Evolutionary conservation across 2,329 filamentous ascomycete species (phyloP).

Genomic region (Aphanoascus verrucosus): DNA sequence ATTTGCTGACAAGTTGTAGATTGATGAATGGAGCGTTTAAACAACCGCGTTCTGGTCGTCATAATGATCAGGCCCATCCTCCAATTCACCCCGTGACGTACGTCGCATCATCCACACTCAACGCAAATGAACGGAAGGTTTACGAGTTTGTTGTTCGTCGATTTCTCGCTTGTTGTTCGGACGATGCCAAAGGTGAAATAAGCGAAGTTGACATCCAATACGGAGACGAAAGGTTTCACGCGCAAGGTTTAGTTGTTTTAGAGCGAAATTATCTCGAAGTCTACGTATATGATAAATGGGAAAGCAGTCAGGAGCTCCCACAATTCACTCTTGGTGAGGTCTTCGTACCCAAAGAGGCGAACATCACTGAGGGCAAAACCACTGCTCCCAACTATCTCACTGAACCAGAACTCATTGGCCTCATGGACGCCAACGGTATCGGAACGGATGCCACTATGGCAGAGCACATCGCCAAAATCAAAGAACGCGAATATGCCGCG

Average conservation of each 20-base stretch:
- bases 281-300: slow-evolving; percentile 95
- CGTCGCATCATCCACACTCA: slow-evolving; percentile 51
- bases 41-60: slow-evolving; percentile 67
- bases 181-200: slow-evolving; percentile 77
- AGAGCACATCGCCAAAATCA: slow-evolving; percentile 93
- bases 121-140: slow-evolving; percentile 59
- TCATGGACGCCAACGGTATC: slow-evolving; percentile 98
- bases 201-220: slow-evolving; percentile 79
- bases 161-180: slow-evolving; percentile 90
- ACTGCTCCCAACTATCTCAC: slow-evolving; percentile 75
- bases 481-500: slow-evolving; percentile 75
- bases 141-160: slow-evolving; percentile 89
- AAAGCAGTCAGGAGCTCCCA: slow-evolving; percentile 71
- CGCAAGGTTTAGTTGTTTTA: slow-evolving; percentile 73
- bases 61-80: slow-evolving; percentile 95
- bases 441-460: slow-evolving; percentile 99
- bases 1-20: slow-evolving; percentile 20
- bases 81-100: slow-evolving; percentile 95
- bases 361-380: slow-evolving; percentile 86
- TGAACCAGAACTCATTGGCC: slow-evolving; percentile 83
- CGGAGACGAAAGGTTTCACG: slow-evolving; percentile 69
- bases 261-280: slow-evolving; percentile 91
- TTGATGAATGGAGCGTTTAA: slow-evolving; percentile 67
- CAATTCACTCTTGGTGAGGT: slow-evolving; percentile 66
- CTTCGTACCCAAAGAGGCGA: slow-evolving; percentile 80